These are phyloP conservation scores for Epichloe baconii DNA, from an alignment of 2,329 filamentous ascomycete species.

Conservation along the genomic window DNA sequence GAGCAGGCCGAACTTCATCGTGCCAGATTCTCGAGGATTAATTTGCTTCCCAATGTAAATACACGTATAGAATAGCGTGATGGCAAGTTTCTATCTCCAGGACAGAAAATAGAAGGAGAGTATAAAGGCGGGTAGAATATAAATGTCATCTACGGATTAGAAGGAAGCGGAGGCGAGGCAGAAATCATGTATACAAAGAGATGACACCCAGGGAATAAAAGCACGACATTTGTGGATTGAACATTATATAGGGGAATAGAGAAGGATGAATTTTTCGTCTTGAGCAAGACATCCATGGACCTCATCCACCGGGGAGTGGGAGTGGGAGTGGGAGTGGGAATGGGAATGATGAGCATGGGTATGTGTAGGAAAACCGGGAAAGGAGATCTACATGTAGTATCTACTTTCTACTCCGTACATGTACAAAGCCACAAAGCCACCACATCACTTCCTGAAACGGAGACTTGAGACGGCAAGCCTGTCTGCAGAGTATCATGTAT, in stretches of 20 bases:
- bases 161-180: too few relatives aligned
- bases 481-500: neutral
- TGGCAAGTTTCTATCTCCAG: neutral
- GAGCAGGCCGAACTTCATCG: constrained; percentile 6
- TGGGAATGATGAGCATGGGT: neutral
- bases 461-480: neutral
- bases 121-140: neutral
- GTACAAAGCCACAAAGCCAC: neutral
- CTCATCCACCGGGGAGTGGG: too few relatives aligned
- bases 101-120: neutral
- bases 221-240: neutral
- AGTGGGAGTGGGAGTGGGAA: neutral
- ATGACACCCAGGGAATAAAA: neutral
- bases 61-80: neutral
- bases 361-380: neutral
- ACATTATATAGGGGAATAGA: neutral
- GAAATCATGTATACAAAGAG: neutral
- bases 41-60: neutral
- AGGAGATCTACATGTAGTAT: too few relatives aligned
- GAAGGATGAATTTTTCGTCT: too few relatives aligned
- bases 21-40: neutral
- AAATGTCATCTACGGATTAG: neutral
- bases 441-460: constrained; percentile 1
- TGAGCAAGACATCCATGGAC: too few relatives aligned
- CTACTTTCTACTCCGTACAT: too few relatives aligned